Evolutionary conservation across 371 early-diverging fungal genomes (phyloP), one percentile per base, ranked within the genome.

Genomic region (Basidiobolus heterosporus): DNA sequence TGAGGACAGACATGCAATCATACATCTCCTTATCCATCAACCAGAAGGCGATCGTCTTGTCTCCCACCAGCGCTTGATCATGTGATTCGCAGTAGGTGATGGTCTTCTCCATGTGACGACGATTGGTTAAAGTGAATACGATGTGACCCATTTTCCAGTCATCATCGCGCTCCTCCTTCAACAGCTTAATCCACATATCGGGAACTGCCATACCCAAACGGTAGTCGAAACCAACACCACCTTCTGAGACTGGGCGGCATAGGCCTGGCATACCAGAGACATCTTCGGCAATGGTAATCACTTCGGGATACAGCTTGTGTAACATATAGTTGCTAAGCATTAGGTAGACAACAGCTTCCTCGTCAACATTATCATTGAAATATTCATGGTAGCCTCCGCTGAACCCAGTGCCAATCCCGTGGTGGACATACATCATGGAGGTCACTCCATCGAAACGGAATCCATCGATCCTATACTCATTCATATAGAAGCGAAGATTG

Each of bases 11-110:
- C 96, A 95, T 95, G 62, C 81, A 61, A 17, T 78, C 79, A 61
- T 95, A 95, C 96, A 95, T 95, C 62, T 95, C 94, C 68, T 85
- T 85, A 65, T 95, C 96, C 96, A 95, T 95, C 41, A 95, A 62
- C 96, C 96, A 95, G 63, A 95, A 95, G 1, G 94, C 96, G 35
- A 95, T 55, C 15, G 93, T 90, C 63, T 95, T 95, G 68, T 95
- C 96, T 30, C 96, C 96, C 9, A 95, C 96, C 36, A 95, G 65
- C 13, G 96, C 96, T 63, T 95, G 96, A 63, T 95, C 96, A 61
- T 95, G 96, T 38, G 82, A 82, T 65, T 95, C 96, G 55, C 82
- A 77, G 59, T 95, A 95, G 1, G 88, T 81, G 58, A 95, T 88
- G 0, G 88, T 80, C 7, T 79, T 82, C 67, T 94, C 95, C 59